phyloP scores from a whole-genome alignment of 108 stramenopile genomes.

The Epithemia pelagica region DNA sequence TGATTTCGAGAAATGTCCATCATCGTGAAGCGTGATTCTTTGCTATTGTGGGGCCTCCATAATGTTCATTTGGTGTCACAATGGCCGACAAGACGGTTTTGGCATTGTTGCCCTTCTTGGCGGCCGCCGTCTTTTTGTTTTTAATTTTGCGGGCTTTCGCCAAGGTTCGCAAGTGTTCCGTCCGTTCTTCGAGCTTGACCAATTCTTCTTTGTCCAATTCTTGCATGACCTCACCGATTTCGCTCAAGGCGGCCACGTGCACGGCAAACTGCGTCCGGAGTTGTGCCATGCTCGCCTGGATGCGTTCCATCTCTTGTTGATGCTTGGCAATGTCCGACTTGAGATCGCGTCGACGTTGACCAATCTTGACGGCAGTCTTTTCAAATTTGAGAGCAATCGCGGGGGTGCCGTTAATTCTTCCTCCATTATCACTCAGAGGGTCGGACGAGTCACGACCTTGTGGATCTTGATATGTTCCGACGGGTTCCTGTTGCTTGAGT shows the following conservation, averaged over 20 bases:
- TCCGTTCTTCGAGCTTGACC: background rate
- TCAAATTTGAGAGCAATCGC: too few relatives aligned
- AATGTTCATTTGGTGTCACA: background rate
- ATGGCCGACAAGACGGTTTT: background rate
- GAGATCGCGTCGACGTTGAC: background rate
- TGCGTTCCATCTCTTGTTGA: background rate
- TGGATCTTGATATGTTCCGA: too few relatives aligned
- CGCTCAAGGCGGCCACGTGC: background rate
- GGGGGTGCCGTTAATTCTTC: too few relatives aligned
- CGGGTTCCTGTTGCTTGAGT: too few relatives aligned
- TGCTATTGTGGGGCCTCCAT: background rate
- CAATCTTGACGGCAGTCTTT: background rate
- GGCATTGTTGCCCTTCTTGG: background rate
- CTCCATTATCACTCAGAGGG: too few relatives aligned
- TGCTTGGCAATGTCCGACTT: background rate
- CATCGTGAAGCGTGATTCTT: background rate
- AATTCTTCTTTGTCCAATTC: background rate
- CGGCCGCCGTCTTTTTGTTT: background rate
- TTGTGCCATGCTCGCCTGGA: background rate
- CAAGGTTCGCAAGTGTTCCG: background rate
- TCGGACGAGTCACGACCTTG: too few relatives aligned
- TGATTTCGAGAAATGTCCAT: background rate
- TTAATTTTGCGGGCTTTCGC: background rate
- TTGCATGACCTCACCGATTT: background rate
- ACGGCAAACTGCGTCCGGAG: background rate